Base-by-base conservation (phyloP, 2,329 filamentous ascomycete species). In the Xylariomycetidae sp. region DNA sequence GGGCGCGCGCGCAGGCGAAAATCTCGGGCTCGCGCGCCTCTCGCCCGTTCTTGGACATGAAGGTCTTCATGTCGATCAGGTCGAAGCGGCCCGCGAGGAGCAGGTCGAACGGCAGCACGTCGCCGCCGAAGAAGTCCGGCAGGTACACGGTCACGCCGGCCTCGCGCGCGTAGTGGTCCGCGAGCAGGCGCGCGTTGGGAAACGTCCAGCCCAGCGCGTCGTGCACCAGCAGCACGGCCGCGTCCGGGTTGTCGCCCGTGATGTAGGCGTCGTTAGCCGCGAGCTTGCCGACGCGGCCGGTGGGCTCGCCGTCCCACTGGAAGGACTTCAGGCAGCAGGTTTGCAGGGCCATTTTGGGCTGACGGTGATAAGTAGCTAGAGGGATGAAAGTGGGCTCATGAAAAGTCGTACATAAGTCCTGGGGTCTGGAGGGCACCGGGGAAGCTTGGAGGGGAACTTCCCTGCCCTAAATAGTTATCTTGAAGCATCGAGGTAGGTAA, bases 91-190 rank as follows among this genome's bases (percentile, higher is more conserved):
- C 53, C 10, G 52, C 42, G 15, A 45, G 16, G 9, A 62, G 15
- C 4, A 46, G 44, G 1, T 54, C 46, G 2, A 41, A 41, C 15
- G 51, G 33, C 22, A 62, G 37, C 13, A 57, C 40, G 33, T 62
- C 61, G 34, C 62, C 62, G 13, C 30, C 57, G 41, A 64, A 66
- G 35, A 54, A 56, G 44, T 57, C 54, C 16, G 51, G 50, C 9
- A 72, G 36, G 45, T 68, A 72, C 25, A 70, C 67, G 4, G 67
- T 71, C 2, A 60, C 66, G 31, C 60, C 51, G 19, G 52, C 53
- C 45, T 72, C 64, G 11, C 49, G 49, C 2, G 69, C 69, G 42
- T 61, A 69, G 50, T 68, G 59, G 44, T 72, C 69, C 9, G 68
- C 66, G 3, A 73, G 54, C 5, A 72, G 51, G 1, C 67, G 61